Evolutionary conservation across 768 basidiomycete genomes (phyloP).

Genomic region (Piloderma croceum): DNA sequence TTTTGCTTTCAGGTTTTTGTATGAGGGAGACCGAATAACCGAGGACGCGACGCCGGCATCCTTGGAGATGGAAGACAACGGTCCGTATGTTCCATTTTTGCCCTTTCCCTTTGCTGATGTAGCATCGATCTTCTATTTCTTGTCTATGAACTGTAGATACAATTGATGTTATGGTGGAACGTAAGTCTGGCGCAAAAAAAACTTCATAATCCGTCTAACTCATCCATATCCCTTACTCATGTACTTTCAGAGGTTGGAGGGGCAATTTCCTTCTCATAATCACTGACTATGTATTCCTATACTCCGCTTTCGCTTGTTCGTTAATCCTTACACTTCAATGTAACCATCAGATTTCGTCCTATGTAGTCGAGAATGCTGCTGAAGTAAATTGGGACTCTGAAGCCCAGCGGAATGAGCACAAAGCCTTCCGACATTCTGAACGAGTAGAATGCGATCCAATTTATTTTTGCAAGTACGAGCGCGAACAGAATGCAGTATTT

Average conservation of each 20-base stretch:
- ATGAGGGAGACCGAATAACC: slow-evolving; percentile 80
- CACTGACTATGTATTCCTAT: slow-evolving; percentile 1
- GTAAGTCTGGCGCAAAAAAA: slow-evolving; percentile 60
- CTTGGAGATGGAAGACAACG: slow-evolving; percentile 87
- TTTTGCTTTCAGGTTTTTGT: slow-evolving; percentile 83
- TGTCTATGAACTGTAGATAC: slow-evolving; percentile 48
- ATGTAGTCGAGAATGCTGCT: too few relatives aligned
- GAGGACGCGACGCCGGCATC: slow-evolving; percentile 84
- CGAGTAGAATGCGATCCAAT: too few relatives aligned
- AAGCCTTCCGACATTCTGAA: too few relatives aligned
- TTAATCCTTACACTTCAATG: slow-evolving; percentile 2
- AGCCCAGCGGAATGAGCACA: too few relatives aligned
- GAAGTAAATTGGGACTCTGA: too few relatives aligned
- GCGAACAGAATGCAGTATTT: too few relatives aligned
- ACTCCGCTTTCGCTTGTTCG: background rate
- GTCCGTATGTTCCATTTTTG: too few relatives aligned
- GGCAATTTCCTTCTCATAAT: slow-evolving; percentile 7
- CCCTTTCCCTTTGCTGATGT: too few relatives aligned
- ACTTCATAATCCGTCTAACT: slow-evolving; percentile 5
- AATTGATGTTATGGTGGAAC: slow-evolving; percentile 96
- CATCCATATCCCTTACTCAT: slow-evolving; percentile 6
- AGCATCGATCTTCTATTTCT: slow-evolving; percentile 4
- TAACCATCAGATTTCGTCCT: too few relatives aligned
- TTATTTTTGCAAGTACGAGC: too few relatives aligned
- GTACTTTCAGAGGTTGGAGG: slow-evolving; percentile 42